Evolutionary conservation across 306 rosid genomes (phyloP), one percentile per base, ranked within the genome.

Genomic region (Fragaria ananassa): DNA sequence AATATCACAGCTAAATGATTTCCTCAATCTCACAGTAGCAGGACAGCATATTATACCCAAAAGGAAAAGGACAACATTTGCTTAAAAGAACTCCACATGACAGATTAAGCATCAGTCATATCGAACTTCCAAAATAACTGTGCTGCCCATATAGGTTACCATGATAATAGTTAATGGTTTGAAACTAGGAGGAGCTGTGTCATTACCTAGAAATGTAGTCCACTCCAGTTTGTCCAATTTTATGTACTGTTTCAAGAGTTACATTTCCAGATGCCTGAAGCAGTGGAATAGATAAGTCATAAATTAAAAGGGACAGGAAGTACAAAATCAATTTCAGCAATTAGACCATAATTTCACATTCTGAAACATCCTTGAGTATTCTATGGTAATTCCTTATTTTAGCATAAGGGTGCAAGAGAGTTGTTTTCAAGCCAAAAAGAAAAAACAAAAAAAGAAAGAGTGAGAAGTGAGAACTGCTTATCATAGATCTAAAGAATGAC

Each of bases 241-340:
- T 74, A 70, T 84, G 86, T 57, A 89, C 86, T 0, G 96, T 89
- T 58, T 89, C 90, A 58, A 90, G 87, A 67, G 99, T 90, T 75
- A 92, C 93, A 80, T 95, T 95, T 62, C 99, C 97, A 37, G 99
- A 95, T 67, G 97, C 97, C 97, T 95, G 81, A 45, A 58, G 80
- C 50, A 44, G 76, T 37, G 71, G 63, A 74, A 62, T 49, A 74
- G 79, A 61, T 10, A 39, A 76, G 68, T 78, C 12, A 57, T 66
- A 44, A 72, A 75, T 62, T 68, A 78, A 75, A 53, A n/a, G 39
- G 3, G 37, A 6, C 57, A 44, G 37, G 21, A 18, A 9, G 37
- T 9, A 0, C 49, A 56, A 21, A 27, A 63, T 12, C 3, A 13
- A 29, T 8, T 21, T 10, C 41, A 13, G 10, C 18, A 49, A 19